Percentiles rank a stretch among this genome's conserved stretches.
These are phyloP conservation scores for Cryptococcus deneoformans DNA, from an alignment of 1,284 basidiomycete genomes.

Conservation along the genomic window DNA sequence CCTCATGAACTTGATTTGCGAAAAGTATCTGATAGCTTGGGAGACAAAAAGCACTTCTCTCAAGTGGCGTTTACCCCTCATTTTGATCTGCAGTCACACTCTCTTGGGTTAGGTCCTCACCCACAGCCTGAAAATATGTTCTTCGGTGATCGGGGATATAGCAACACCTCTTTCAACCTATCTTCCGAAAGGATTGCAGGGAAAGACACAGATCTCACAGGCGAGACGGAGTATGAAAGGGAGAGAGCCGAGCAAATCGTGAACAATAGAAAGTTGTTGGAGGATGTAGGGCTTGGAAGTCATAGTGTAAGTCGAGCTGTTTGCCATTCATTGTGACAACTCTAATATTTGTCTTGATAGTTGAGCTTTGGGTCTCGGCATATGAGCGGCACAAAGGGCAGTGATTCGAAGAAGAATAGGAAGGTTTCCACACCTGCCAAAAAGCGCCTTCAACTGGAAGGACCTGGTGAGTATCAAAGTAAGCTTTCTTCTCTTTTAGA, in stretches of 20 bases:
- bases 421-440: constrained; percentile 25
- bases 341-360: constrained; percentile 5
- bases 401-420: constrained; percentile 2
- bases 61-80: constrained; percentile 9
- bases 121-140: constrained; percentile 28
- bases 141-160: constrained; percentile 9
- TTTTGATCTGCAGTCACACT: constrained; percentile 13
- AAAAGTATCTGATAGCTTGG: constrained; percentile 35
- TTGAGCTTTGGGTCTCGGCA: constrained; percentile 11
- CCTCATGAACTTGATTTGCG: constrained; percentile 27
- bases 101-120: constrained; percentile 14
- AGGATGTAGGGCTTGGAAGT: constrained; percentile 34
- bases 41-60: constrained; percentile 1
- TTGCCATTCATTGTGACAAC: neutral
- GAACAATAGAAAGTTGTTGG: constrained; percentile 37
- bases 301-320: constrained; percentile 14
- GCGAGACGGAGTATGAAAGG: constrained; percentile 37
- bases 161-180: constrained; percentile 12
- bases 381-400: constrained; percentile 1
- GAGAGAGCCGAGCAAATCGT: constrained; percentile 36
- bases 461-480: constrained; percentile 23
- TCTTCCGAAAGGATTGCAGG: constrained; percentile 23
- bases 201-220: constrained; percentile 8
- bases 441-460: constrained; percentile 25
- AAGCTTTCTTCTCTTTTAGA: constrained; percentile 1